Percentiles rank a stretch among this genome's conserved stretches.
These are phyloP conservation scores for Vitis hybrid DNA, from an alignment of 177 flowering plant genomes.

Conservation along the genomic window DNA sequence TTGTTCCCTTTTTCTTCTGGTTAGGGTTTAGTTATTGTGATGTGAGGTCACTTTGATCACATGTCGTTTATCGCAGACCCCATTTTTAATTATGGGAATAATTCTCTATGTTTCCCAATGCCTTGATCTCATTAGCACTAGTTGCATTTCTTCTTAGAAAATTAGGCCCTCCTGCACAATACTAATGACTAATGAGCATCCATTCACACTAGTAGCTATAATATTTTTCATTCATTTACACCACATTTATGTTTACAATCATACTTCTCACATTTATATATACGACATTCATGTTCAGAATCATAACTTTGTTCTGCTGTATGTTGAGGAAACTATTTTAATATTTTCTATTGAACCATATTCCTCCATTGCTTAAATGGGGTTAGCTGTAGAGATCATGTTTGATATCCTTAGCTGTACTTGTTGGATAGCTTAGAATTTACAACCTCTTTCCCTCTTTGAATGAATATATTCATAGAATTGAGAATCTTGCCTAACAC, in stretches of 20 bases:
- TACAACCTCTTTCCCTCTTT: too few relatives aligned
- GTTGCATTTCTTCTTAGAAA: neutral
- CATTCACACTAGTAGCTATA: neutral
- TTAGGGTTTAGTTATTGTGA: neutral
- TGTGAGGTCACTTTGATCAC: slow-evolving; percentile 2
- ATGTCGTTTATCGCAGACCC: neutral
- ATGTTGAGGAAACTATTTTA: neutral
- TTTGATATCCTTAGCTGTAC: slow-evolving; percentile 1
- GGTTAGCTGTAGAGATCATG: neutral
- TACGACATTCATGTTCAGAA: neutral
- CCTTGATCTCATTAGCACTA: too few relatives aligned
- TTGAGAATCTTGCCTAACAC: too few relatives aligned
- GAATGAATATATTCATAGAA: too few relatives aligned
- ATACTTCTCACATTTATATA: too few relatives aligned
- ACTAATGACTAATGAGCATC: neutral
- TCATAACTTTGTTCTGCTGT: neutral
- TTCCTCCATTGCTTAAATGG: neutral
- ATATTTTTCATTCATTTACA: too few relatives aligned
- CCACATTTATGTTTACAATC: too few relatives aligned
- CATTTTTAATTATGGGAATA: neutral
- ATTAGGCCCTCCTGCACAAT: neutral
- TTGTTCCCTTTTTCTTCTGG: neutral
- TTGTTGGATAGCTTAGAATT: neutral
- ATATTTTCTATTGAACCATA: neutral
- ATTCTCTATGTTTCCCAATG: neutral